Evolutionary conservation across 225 moss, liverwort and hornwort genomes (phyloP), one percentile per base, ranked within the genome.

Genomic region (Marchantia polymorpha): DNA sequence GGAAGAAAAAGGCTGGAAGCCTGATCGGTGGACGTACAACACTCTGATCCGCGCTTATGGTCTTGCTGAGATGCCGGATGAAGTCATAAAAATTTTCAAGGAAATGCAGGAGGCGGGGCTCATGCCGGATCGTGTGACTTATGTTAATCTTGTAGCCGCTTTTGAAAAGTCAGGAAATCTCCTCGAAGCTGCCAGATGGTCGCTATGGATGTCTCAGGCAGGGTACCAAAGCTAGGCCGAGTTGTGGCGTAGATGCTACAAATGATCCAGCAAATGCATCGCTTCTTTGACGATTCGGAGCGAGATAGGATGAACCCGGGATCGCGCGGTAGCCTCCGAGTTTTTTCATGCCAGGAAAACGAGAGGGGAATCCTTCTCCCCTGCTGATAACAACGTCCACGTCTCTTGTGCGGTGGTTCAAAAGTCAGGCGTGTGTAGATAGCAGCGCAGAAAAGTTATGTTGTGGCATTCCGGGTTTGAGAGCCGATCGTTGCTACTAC

Each of bases 111-210:
- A 92, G 74, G 84, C 76, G 27, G 88, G 89, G 49, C 77, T 99
- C 29, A 85, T 91, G 83, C 97, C 97, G 3, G 93, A 99, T 78
- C 88, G 93, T 69, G 86, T 99, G 22, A 93, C 97, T 6, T 99
- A 99, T 67, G 78, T 87, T 20, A 93, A 91, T 85, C 97, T 99
- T 65, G 90, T 99, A 48, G 84, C 91, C 64, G 93, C 97, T 14
- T 92, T 91, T 39, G 97, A 99, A 82, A 94, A 91, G 88, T 80
- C 93, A 7, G 97, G 92, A 31, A 93, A 99, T 73, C 91, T 94
- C 58, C 83, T 91, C 58, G 97, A 99, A 88, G 97, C 97, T 75
- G 97, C 97, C 59, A 85, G 97, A 72, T 99, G 97, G 97, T 99
- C 97, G 8, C 66, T 99, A 39, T 95, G 97, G 97, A 99, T 99